Evolutionary conservation across 2,329 filamentous ascomycete species (phyloP).

Genomic region (Aspergillus alliaceus): DNA sequence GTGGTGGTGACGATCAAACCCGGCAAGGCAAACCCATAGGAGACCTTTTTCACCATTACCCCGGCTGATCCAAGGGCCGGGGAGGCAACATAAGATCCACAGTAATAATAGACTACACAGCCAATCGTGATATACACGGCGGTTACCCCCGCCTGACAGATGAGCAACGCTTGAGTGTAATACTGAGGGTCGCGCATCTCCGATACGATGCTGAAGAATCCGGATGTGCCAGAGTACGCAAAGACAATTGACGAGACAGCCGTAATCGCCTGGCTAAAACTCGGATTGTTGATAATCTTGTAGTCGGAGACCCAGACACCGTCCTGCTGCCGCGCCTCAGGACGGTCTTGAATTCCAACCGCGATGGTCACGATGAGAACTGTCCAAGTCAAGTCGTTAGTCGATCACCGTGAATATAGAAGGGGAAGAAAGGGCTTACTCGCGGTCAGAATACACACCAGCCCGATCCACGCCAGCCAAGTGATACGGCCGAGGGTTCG

Average conservation of each 20-base stretch:
- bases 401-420: background rate
- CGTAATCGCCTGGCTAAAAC: constrained; percentile 29
- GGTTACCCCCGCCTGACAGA: constrained; percentile 33
- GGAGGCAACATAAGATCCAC: constrained; percentile 48
- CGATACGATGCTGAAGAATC: constrained; percentile 37
- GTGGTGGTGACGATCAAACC: constrained; percentile 31
- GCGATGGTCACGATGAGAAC: constrained; percentile 27
- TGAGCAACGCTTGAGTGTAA: constrained; percentile 32
- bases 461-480: constrained; percentile 37
- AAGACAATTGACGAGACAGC: constrained; percentile 32
- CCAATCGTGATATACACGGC: constrained; percentile 37
- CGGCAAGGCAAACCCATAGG: constrained; percentile 43
- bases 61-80: constrained; percentile 51
- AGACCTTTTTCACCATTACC: constrained; percentile 43
- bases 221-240: constrained; percentile 27
- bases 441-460: constrained; percentile 17
- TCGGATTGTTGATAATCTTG: constrained; percentile 23
- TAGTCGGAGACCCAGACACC: constrained; percentile 31
- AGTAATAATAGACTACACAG: constrained; percentile 47
- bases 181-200: constrained; percentile 39
- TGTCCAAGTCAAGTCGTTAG: constrained; percentile 15
- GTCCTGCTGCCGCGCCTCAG: constrained; percentile 31
- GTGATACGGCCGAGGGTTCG: constrained; percentile 35
- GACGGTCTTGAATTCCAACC: constrained; percentile 35
- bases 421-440: constrained; percentile 12